Evolutionary conservation across 768 basidiomycete genomes (phyloP), one percentile per base, ranked within the genome.

Genomic region (Boletus edulis): DNA sequence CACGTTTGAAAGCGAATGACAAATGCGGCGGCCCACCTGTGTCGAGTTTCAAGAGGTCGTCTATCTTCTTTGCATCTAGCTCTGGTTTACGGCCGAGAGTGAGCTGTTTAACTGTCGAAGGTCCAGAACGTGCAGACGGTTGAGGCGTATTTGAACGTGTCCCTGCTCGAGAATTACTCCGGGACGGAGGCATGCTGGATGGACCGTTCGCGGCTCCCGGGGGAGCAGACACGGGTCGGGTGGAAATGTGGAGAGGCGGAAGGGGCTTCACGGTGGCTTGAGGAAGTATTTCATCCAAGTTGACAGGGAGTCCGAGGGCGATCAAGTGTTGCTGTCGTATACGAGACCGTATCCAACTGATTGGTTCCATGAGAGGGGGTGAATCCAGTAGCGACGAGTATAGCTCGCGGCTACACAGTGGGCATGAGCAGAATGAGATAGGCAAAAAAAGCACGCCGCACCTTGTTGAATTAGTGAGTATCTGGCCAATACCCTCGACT

Each of bases 301-400:
- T 98, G 49, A 98, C 91, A 4, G 95, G 95, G 44, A 98, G 87
- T 22, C 95, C 95, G 24, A 98, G 83, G 13, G 91, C 74, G 56
- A 96, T 96, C 46, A 98, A 78, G 64, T 97, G 92, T 66, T 94
- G 92, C 46, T 94, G 78, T 52, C 95, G 83, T 67, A 93, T 94
- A 42, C 90, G 83, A 53, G 94, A 96, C 45, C 93, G 86, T 48
- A 86, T 94, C 95, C 95, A 98, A 63, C 91, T 95, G 50, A 93
- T 86, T n/a, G 91, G 87, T 67, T 88, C 85, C 43, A 82, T 86
- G 11, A 86, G 81, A 34, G 90, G 86, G 3, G 88, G 84, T 1
- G 86, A 80, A 59, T 87, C 80, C 38, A 91, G 67, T 17, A 95
- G 78, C 55, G 79, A 76, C 53, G 84, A 83, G 71, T 93, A 92